Evolutionary conservation across 2,329 filamentous ascomycete genomes (phyloP).

Genomic region (Alternaria triticimaculans): DNA sequence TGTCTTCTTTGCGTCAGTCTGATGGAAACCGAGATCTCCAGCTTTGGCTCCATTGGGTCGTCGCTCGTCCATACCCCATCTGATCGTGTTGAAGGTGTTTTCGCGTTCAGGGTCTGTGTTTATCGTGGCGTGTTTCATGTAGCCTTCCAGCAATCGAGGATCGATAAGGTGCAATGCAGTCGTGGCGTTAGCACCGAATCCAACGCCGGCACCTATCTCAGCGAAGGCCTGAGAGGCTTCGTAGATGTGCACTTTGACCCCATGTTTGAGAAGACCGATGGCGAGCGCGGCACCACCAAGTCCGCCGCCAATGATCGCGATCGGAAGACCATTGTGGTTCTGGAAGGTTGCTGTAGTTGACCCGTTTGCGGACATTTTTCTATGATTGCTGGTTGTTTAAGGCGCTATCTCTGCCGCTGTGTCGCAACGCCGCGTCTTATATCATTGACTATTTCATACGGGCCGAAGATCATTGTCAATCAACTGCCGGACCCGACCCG

Average conservation of each 20-base stretch:
- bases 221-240: constrained; percentile 32
- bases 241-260: constrained; percentile 34
- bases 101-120: constrained; percentile 21
- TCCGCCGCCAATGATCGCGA: constrained; percentile 41
- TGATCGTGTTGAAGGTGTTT: constrained; percentile 21
- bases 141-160: constrained; percentile 25
- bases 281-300: constrained; percentile 39
- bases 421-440: neutral
- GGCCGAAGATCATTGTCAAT: neutral
- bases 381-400: neutral
- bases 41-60: constrained; percentile 13
- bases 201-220: constrained; percentile 40
- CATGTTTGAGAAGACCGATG: constrained; percentile 34
- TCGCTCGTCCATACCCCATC: constrained; percentile 25
- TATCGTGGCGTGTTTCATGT: constrained; percentile 35
- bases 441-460: neutral
- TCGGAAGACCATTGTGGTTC: constrained; percentile 12
- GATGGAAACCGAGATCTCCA: constrained; percentile 26
- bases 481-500: neutral
- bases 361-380: neutral
- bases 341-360: neutral
- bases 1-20: constrained; percentile 17
- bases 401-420: neutral
- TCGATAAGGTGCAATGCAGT: constrained; percentile 33
- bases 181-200: constrained; percentile 34